Percentiles rank a stretch among this genome's conserved stretches.
These are phyloP conservation scores for Macrophomina phaseolina DNA, from an alignment of 2,329 filamentous ascomycete genomes.

Conservation along the genomic window DNA sequence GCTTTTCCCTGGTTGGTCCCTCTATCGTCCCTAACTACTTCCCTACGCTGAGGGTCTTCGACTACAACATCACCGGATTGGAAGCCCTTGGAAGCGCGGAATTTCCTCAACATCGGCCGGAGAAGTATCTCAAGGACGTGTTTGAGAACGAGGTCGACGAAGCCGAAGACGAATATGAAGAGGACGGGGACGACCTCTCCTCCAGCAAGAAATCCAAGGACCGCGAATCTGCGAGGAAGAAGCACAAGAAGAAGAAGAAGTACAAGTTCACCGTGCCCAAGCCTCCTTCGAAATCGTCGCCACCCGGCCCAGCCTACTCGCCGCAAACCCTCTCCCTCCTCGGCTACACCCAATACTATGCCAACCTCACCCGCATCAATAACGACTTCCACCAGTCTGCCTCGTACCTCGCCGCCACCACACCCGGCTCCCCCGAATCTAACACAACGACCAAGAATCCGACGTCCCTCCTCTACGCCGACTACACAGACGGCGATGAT, in stretches of 20 bases:
- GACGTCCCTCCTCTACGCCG: background rate
- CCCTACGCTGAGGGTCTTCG: constrained; percentile 84
- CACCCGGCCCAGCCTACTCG: constrained; percentile 88
- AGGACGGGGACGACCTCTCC: constrained; percentile 39
- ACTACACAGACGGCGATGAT: constrained; percentile 35
- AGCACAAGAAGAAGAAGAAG: constrained; percentile 39
- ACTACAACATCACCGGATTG: constrained; percentile 88
- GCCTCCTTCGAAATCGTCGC: constrained; percentile 72
- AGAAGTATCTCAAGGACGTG: constrained; percentile 36
- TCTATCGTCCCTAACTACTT: constrained; percentile 94
- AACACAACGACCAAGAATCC: background rate
- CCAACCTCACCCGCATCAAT: constrained; percentile 91
- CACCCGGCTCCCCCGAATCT: constrained; percentile 25
- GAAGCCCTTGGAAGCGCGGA: constrained; percentile 48
- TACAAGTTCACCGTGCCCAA: constrained; percentile 64
- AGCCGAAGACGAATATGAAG: constrained; percentile 40
- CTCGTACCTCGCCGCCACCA: constrained; percentile 26
- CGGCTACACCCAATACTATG: constrained; percentile 88
- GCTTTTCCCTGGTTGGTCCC: constrained; percentile 78
- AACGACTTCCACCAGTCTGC: constrained; percentile 61
- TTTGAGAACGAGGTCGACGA: constrained; percentile 31
- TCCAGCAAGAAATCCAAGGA: constrained; percentile 49
- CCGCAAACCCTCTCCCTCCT: constrained; percentile 79
- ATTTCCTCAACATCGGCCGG: constrained; percentile 35
- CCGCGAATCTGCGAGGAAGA: constrained; percentile 53